Evolutionary conservation across 2,329 filamentous ascomycete genomes (phyloP).

Genomic region (Exophiala oligosperma): DNA sequence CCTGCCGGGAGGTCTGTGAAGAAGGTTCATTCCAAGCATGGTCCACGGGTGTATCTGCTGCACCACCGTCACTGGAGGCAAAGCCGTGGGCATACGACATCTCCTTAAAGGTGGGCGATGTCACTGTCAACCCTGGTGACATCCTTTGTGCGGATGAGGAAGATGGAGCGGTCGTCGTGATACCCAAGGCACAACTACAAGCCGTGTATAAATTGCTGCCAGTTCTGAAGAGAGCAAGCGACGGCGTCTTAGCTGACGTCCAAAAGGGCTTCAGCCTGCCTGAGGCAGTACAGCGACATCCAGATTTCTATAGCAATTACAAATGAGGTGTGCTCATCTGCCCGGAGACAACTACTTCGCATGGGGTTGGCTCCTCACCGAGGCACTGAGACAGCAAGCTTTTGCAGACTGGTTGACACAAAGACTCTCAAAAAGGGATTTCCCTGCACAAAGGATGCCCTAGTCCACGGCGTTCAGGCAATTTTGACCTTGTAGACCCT

Average conservation of each 20-base stretch:
- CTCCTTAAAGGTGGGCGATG: background rate
- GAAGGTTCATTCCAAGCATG: conserved; percentile 4
- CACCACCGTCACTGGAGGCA: conserved; percentile 1
- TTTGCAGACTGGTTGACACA: too few species aligned
- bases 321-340: background rate
- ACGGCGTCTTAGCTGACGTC: background rate
- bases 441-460: too few species aligned
- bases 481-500: background rate
- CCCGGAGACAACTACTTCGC: too few species aligned
- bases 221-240: background rate
- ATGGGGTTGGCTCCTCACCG: too few species aligned
- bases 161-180: conserved; percentile 1
- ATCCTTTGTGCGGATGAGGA: conserved; percentile 5
- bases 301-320: conserved; percentile 3
- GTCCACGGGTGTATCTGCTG: conserved; percentile 4
- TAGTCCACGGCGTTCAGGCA: background rate
- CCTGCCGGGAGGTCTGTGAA: background rate
- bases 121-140: conserved; percentile 2
- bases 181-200: background rate
- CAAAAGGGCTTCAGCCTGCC: background rate
- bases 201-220: background rate
- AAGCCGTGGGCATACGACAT: conserved; percentile 1
- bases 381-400: too few species aligned
- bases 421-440: too few species aligned
- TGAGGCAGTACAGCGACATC: background rate